Base-by-base conservation (phyloP, 2,329 filamentous ascomycete genomes). In the Cladophialophora psammophila region DNA sequence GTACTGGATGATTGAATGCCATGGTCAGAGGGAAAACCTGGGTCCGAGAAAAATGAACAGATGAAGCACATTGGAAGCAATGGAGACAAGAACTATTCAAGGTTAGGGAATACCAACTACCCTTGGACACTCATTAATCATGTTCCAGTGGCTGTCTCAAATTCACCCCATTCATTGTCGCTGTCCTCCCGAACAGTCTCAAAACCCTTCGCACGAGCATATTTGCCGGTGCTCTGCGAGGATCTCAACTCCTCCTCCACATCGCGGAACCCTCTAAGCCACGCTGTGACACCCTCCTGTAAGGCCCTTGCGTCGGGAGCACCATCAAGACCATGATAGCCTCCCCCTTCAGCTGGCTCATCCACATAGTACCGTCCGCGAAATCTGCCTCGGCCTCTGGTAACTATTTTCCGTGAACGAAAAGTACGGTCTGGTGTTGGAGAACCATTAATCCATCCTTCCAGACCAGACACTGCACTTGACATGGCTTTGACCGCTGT, bases 241-340 rank as follows among this genome's bases (percentile, higher is more conserved):
- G 54, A 62, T 53, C 54, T 55, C 69, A 80, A 77, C 34, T 75
- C 79, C 66, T 81, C 79, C 67, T 81, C 78, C 13, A 79, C 74
- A 69, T 81, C 79, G 50, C 75, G 76, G 76, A 80, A 81, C 9
- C 79, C 80, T 26, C 79, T 75, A 74, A 81, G 77, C 80, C 80
- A 81, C 18, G 78, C 78, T 26, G 70, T 75, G 13, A 81, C 74
- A 4, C 80, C 80, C 18, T 82, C 79, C 36, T 71, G 69, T n/a
- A 74, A 45, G 31, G 68, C 65, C 42, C 64, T 65, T n/a, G 52
- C 65, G 45, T 73, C 72, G 15, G 65, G 34, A 20, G 53, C 40
- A 18, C 55, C 64, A 48, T 63, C 63, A 13, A 53, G 13, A 32
- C 45, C 54, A 63, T 34, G 12, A n/a, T 57, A 40, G 0, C 36